These are phyloP conservation scores for Hypoxylon sp. DNA, from an alignment of 2,329 filamentous ascomycete species.

Conservation along the genomic window DNA sequence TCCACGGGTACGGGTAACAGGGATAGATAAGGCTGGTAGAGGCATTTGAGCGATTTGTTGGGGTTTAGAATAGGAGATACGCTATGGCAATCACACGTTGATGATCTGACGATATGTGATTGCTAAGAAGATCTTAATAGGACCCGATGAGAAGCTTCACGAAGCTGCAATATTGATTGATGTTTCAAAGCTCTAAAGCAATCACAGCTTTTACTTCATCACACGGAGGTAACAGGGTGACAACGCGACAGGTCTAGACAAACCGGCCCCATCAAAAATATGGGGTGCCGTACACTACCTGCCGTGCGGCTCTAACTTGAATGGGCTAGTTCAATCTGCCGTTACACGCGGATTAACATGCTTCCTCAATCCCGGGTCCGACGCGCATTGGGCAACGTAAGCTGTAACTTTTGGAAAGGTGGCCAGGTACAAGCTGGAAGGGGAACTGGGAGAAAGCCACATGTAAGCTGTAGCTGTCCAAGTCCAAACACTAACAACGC, in stretches of 20 bases:
- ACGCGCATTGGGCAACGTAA: conserved; percentile 50
- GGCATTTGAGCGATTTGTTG: conserved; percentile 42
- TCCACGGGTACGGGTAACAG: too few relatives aligned
- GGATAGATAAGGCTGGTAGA: conserved; percentile 29
- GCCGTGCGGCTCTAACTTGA: conserved; percentile 24
- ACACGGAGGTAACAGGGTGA: conserved; percentile 21
- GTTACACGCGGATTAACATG: conserved; percentile 37
- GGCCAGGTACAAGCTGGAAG: conserved; percentile 15
- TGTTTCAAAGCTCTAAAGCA: conserved; percentile 12
- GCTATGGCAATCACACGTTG: conserved; percentile 24
- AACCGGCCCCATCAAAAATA: conserved; percentile 23
- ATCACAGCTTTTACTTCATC: conserved; percentile 16
- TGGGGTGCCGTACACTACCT: conserved; percentile 32
- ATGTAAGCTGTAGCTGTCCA: conserved; percentile 42
- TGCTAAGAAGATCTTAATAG: conserved; percentile 23
- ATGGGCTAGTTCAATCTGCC: conserved; percentile 15
- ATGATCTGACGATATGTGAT: conserved; percentile 11
- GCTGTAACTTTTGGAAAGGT: conserved; percentile 49
- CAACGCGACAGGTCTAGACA: conserved; percentile 27
- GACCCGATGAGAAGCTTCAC: background rate
- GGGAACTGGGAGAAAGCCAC: conserved; percentile 36
- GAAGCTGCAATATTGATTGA: conserved; percentile 19
- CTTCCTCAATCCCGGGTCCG: conserved; percentile 33
- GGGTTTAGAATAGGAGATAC: conserved; percentile 14
- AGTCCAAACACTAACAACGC: conserved; percentile 30